Base-by-base conservation (phyloP, 345 rosid species). In the Murraya paniculata region DNA sequence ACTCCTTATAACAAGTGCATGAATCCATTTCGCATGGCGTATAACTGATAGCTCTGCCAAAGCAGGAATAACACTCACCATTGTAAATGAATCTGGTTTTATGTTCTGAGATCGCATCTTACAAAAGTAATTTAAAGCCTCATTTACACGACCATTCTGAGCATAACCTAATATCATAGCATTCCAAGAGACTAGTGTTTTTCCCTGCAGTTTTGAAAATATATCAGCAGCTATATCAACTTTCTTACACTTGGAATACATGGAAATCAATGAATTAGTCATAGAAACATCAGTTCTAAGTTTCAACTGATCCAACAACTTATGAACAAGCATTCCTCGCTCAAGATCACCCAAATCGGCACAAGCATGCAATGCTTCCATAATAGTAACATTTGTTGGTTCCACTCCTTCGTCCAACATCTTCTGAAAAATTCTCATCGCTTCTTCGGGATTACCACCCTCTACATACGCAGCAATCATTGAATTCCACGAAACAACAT, bases 401-500 rank as follows among this genome's bases (percentile, higher is more conserved):
- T 82, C 85, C 80, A 90, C 87, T 64, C 89, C 88, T 82, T 88
- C 89, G 21, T 86, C 84, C 87, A 90, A 86, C 99, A 95, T 91
- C 81, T 81, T 84, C 69, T 83, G 78, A 80, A 90, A 89, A 60
- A 90, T 68, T 53, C 33, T 74, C 82, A 95, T 75, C 0, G 94
- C 98, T 81, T 91, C 92, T 69, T 80, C 80, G 33, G 93, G 83
- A 78, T 90, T 76, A 70, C 89, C 97, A 72, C 86, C 77, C 82
- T 89, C 90, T 56, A 90, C 93, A 85, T 91, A 95, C 5, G 92
- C 95, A 65, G 90, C 90, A 72, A 95, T 90, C 97, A 95, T 86
- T 1, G 98, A 91, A 83, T 95, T 95, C 98, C 98, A 94, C 0
- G 93, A 88, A 66, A 90, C 98, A 61, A 87, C 89, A 73, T 86